Evolutionary conservation across 495 filamentous ascomycete genomes (phyloP).

Genomic region (Podospora fimiseda): DNA sequence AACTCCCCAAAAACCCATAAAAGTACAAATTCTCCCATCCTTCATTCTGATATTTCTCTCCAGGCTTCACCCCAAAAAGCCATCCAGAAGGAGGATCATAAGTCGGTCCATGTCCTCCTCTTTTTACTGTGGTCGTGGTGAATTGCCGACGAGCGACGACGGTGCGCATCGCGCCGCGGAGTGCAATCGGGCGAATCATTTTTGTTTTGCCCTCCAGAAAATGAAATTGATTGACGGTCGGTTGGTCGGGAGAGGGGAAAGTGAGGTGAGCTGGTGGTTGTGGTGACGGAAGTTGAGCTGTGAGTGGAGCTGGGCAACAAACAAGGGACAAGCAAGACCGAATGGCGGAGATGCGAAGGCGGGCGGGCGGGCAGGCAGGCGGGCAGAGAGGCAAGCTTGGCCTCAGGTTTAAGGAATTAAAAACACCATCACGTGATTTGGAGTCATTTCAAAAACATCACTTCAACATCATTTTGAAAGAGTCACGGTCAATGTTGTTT

Average conservation of each 20-base stretch:
- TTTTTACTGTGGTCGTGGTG: constrained; percentile 29
- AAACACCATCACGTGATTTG: background rate
- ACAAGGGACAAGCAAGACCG: too few species aligned
- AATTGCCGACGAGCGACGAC: constrained; percentile 21
- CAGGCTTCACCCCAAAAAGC: constrained; percentile 85
- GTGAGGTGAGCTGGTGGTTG: background rate
- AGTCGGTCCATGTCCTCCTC: constrained; percentile 59
- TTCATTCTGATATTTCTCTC: constrained; percentile 91
- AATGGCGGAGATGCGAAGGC: too few species aligned
- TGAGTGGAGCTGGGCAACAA: too few species aligned
- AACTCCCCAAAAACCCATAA: constrained; percentile 84
- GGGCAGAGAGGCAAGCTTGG: too few species aligned
- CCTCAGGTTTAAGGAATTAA: too few species aligned
- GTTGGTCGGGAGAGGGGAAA: background rate
- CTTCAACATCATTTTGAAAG: background rate
- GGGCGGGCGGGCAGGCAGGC: too few species aligned
- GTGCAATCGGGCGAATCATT: constrained; percentile 27
- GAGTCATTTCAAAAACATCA: background rate
- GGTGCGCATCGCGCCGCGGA: constrained; percentile 19
- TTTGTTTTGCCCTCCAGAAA: constrained; percentile 3
- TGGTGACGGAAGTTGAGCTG: background rate
- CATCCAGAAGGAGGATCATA: constrained; percentile 90
- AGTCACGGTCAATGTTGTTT: too few species aligned
- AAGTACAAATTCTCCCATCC: constrained; percentile 89
- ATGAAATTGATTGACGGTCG: background rate